Conservation (phyloP, 1,139 yeast genomes). For the Yamadazyma oceani region DNA sequence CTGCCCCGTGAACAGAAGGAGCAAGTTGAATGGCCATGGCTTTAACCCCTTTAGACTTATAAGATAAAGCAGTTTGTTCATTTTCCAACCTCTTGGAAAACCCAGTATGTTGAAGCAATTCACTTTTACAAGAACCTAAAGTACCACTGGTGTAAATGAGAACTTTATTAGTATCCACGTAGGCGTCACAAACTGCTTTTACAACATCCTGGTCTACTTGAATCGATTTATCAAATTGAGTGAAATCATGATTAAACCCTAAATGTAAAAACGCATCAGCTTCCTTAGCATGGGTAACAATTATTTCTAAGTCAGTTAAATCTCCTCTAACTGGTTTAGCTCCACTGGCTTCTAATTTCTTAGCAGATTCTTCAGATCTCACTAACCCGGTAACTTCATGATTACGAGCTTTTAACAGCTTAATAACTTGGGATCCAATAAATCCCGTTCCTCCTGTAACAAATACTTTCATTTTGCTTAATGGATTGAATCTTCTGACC, state of each 20-base stretch:
- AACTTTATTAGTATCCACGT: slow-evolving; percentile 21
- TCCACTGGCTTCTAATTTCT: slow-evolving; percentile 22
- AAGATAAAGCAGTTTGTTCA: slow-evolving; percentile 8
- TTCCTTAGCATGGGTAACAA: slow-evolving; percentile 22
- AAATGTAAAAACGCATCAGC: slow-evolving; percentile 32
- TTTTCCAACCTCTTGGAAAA: slow-evolving; percentile 1
- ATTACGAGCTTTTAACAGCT: slow-evolving; percentile 24
- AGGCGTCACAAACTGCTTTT: slow-evolving; percentile 19
- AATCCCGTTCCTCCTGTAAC: slow-evolving; percentile 45
- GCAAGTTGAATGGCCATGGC: slow-evolving; percentile 21
- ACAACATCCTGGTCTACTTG: slow-evolving; percentile 20
- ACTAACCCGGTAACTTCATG: slow-evolving; percentile 38
- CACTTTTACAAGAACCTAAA: neutral
- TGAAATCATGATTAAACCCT: slow-evolving; percentile 28
- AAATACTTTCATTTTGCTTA: slow-evolving; percentile 22
- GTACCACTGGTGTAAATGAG: slow-evolving; percentile 20
- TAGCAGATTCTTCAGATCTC: slow-evolving; percentile 34
- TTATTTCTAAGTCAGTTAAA: slow-evolving; percentile 20
- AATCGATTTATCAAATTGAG: slow-evolving; percentile 10
- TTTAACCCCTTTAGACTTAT: slow-evolving; percentile 20
- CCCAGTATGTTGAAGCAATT: no score
- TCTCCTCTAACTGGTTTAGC: slow-evolving; percentile 21
- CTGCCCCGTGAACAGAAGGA: slow-evolving; percentile 26
- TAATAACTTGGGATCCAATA: slow-evolving; percentile 33
- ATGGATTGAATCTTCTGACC: no score